Conservation (phyloP, 2,329 filamentous ascomycete species). For the Ascocoryne sarcoides region DNA sequence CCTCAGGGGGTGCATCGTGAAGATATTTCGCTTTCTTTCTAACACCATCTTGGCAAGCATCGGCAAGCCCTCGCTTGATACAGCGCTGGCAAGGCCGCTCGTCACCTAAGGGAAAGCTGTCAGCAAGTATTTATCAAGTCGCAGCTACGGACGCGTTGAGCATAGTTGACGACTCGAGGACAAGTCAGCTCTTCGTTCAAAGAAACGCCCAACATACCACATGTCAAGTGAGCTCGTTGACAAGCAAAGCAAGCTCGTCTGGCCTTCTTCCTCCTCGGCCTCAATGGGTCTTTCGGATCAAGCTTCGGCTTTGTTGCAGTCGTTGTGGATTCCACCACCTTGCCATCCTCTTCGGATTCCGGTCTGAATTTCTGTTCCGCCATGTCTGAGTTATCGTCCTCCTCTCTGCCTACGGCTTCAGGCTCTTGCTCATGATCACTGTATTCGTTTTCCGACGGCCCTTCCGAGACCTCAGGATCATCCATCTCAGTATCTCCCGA, state of each 20-base stretch:
- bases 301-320: conserved; percentile 50
- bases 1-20: conserved; percentile 87
- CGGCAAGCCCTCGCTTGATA: conserved; percentile 85
- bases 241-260: conserved; percentile 92
- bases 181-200: neutral
- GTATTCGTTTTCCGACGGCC: conserved; percentile 29
- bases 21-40: conserved; percentile 99
- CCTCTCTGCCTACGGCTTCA: conserved; percentile 25
- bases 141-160: neutral
- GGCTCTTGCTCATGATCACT: conserved; percentile 27
- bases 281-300: conserved; percentile 79
- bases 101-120: conserved; percentile 54
- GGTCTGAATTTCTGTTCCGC: conserved; percentile 26
- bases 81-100: conserved; percentile 90
- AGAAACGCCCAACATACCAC: conserved; percentile 62
- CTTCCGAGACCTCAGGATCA: conserved; percentile 29
- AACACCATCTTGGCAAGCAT: conserved; percentile 89
- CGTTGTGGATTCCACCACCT: conserved; percentile 31
- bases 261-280: conserved; percentile 91
- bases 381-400: conserved; percentile 28
- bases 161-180: neutral
- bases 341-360: conserved; percentile 25
- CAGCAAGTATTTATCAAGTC: neutral
- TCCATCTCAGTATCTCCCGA: conserved; percentile 29
- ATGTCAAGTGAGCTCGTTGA: conserved; percentile 93